Evolutionary conservation across 106 monocot genomes (phyloP).

Genomic region (Xerophyta viscosa): DNA sequence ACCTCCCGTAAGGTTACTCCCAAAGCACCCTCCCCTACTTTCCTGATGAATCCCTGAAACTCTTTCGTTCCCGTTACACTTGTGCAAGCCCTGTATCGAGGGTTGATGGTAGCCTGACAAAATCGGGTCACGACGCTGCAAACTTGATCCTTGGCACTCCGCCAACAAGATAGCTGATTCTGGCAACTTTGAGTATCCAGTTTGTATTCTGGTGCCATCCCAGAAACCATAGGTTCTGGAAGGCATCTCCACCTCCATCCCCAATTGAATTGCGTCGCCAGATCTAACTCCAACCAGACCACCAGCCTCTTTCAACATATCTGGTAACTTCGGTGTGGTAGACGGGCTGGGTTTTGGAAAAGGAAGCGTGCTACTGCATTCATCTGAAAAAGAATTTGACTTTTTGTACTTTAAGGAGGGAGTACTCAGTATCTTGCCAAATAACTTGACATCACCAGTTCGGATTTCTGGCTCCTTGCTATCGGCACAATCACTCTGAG

Average conservation of each 20-base stretch:
- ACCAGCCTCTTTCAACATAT: slow-evolving; percentile 1
- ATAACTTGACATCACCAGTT: slow-evolving; percentile 75
- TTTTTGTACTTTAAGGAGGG: slow-evolving; percentile 22
- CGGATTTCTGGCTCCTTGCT: slow-evolving; percentile 20
- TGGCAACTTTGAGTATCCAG: slow-evolving; percentile 42
- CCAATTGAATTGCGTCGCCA: slow-evolving; percentile 7
- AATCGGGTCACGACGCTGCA: slow-evolving; percentile 12
- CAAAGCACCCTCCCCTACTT: slow-evolving; percentile 14
- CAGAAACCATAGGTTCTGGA: slow-evolving; percentile 42
- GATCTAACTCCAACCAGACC: neutral
- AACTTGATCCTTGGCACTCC: slow-evolving; percentile 24
- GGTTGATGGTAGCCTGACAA: slow-evolving; percentile 26
- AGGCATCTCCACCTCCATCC: slow-evolving; percentile 20
- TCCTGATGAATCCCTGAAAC: slow-evolving; percentile 37
- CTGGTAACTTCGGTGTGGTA: slow-evolving; percentile 4
- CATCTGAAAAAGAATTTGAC: slow-evolving; percentile 12
- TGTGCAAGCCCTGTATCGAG: slow-evolving; percentile 17
- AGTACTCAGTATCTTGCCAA: slow-evolving; percentile 73
- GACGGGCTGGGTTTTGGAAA: slow-evolving; percentile 18
- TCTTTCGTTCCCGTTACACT: slow-evolving; percentile 13
- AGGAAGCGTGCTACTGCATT: slow-evolving; percentile 8
- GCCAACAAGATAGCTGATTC: slow-evolving; percentile 39
- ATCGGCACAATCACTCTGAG: slow-evolving; percentile 13
- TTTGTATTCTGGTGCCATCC: slow-evolving; percentile 45
- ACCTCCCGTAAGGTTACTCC: slow-evolving; percentile 8